Evolutionary conservation across 306 rosid species (phyloP).

Genomic region (Quercus cerris): DNA sequence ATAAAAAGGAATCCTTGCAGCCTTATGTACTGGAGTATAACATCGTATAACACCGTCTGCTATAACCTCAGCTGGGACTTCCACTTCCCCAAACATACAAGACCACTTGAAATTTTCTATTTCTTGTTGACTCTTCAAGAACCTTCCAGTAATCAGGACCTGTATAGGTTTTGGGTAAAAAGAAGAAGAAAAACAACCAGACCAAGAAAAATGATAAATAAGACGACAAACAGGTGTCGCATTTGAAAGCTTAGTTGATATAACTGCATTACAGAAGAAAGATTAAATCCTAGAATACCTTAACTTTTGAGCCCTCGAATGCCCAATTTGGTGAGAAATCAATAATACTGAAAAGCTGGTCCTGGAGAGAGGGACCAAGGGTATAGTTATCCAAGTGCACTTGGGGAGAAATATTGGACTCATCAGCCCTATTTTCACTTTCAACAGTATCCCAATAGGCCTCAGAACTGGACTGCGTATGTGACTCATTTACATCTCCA

Average conservation of each 20-base stretch:
- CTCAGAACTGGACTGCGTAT: conserved; percentile 52
- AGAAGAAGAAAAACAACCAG: conserved; percentile 2
- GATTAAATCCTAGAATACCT: conserved; percentile 46
- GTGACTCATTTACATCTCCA: conserved; percentile 66
- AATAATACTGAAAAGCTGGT: conserved; percentile 77
- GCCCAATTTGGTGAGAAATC: conserved; percentile 88
- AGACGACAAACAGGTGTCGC: conserved; percentile 6
- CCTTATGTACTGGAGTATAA: conserved; percentile 68
- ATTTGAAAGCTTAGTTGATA: background rate
- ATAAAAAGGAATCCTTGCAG: conserved; percentile 81
- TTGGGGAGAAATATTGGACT: conserved; percentile 44
- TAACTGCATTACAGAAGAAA: conserved; percentile 12
- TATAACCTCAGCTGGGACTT: conserved; percentile 71
- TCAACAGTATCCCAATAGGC: conserved; percentile 67
- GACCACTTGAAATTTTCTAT: conserved; percentile 66
- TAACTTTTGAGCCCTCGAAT: conserved; percentile 54
- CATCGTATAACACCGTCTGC: conserved; percentile 71
- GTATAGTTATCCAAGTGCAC: conserved; percentile 50
- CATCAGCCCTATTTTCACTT: conserved; percentile 47
- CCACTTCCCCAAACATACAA: conserved; percentile 90
- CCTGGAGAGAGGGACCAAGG: conserved; percentile 68
- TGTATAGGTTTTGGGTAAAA: conserved; percentile 21
- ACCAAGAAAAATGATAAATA: conserved; percentile 11
- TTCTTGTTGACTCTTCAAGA: conserved; percentile 54
- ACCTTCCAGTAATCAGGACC: conserved; percentile 77